A percentile compares a stretch with the other conserved stretches of the same genome.
Evolutionary conservation across 148 eudicot species (phyloP).

Genomic region (Salicornia ramosissima): DNA sequence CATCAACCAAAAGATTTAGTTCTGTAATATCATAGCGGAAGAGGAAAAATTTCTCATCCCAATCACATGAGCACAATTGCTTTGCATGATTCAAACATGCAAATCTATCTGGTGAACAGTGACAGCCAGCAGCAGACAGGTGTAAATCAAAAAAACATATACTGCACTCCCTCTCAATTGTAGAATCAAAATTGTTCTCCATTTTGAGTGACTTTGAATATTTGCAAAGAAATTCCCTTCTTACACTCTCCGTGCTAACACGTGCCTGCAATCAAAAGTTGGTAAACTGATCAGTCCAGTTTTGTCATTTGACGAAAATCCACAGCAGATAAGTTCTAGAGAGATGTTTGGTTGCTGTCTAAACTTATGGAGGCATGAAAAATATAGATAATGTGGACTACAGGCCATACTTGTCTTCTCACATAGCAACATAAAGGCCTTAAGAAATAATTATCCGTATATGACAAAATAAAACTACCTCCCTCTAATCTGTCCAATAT

Average conservation of each 20-base stretch:
- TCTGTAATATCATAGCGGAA: conserved; percentile 75
- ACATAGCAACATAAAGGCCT: background rate
- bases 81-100: conserved; percentile 91
- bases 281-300: background rate
- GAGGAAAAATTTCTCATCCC: conserved; percentile 75
- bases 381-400: background rate
- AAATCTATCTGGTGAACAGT: conserved; percentile 76
- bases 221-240: conserved; percentile 84
- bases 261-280: conserved; percentile 52
- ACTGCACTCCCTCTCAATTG: conserved; percentile 87
- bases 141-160: conserved; percentile 87
- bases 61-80: conserved; percentile 74
- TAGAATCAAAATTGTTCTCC: conserved; percentile 81
- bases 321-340: background rate
- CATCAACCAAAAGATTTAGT: conserved; percentile 76
- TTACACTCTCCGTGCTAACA: conserved; percentile 66
- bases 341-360: background rate
- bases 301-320: background rate
- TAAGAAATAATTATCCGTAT: background rate
- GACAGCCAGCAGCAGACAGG: conserved; percentile 89
- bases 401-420: background rate
- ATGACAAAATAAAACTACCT: background rate
- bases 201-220: conserved; percentile 62
- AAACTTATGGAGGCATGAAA: background rate
- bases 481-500: background rate